A percentile compares a stretch with the other conserved stretches of the same genome.
Evolutionary conservation across 306 rosid species (phyloP).

Genomic region (Prunus salicina): DNA sequence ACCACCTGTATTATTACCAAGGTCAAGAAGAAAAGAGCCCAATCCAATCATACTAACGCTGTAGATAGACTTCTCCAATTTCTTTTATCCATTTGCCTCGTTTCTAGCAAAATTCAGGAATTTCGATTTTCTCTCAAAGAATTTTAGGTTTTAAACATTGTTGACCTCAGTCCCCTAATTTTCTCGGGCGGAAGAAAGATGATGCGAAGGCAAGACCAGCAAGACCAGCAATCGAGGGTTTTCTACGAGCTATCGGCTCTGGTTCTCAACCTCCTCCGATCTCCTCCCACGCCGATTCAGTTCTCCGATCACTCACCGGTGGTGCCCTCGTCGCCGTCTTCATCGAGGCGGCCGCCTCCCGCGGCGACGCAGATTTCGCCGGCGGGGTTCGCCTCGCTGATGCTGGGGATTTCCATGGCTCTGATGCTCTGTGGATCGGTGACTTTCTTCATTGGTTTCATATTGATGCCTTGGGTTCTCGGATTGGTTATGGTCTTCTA

Average conservation of each 20-base stretch:
- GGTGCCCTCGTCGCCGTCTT: neutral
- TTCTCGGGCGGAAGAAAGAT: constrained; percentile 4
- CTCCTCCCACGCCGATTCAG: constrained; percentile 51
- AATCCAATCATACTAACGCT: constrained; percentile 21
- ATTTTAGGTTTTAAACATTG: neutral
- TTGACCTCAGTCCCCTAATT: neutral
- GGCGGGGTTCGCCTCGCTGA: constrained; percentile 74
- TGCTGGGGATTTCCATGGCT: constrained; percentile 76
- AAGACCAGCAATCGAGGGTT: constrained; percentile 57
- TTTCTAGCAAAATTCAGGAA: neutral
- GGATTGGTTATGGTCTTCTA: constrained; percentile 70
- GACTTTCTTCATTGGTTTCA: constrained; percentile 81
- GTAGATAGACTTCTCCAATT: constrained; percentile 12
- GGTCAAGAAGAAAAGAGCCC: neutral
- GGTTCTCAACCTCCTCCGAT: constrained; percentile 69
- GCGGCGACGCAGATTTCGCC: constrained; percentile 53
- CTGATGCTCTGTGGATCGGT: constrained; percentile 95
- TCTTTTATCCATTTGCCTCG: constrained; percentile 49
- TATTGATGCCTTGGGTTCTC: constrained; percentile 91
- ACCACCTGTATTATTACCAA: constrained; percentile 21
- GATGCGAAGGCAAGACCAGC: constrained; percentile 41
- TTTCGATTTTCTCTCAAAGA: neutral
- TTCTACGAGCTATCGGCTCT: constrained; percentile 64
- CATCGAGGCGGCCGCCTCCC: constrained; percentile 11
- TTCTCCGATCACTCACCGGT: constrained; percentile 32